Evolutionary conservation across 2,329 filamentous ascomycete genomes (phyloP).

Genomic region (Huntiella bhutanensis): DNA sequence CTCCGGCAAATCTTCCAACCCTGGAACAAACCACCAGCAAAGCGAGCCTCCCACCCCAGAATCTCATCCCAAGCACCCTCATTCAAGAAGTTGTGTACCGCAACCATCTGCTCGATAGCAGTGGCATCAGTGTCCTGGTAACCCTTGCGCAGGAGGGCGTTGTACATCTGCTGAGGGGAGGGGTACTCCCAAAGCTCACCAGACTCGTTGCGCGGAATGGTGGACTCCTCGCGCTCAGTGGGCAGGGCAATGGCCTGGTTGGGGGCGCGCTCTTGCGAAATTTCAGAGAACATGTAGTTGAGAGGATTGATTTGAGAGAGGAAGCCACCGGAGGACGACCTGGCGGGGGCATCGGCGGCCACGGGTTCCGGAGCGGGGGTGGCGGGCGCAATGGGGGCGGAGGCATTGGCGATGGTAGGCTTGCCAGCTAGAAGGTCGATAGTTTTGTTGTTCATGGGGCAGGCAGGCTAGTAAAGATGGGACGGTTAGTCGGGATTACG

Average conservation of each 20-base stretch:
- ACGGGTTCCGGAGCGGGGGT: conserved; percentile 30
- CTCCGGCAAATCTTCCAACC: conserved; percentile 58
- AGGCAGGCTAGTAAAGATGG: conserved; percentile 24
- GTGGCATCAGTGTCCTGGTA: conserved; percentile 87
- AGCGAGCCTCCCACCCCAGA: conserved; percentile 78
- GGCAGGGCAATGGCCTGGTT: conserved; percentile 59
- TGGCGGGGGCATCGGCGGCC: conserved; percentile 14
- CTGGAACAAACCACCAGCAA: conserved; percentile 49
- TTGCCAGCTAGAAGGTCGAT: conserved; percentile 25
- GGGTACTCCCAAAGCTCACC: conserved; percentile 91
- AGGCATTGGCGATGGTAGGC: conserved; percentile 16
- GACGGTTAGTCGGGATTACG: background rate
- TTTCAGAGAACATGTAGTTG: conserved; percentile 85
- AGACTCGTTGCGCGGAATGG: conserved; percentile 72
- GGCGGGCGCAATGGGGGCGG: conserved; percentile 16
- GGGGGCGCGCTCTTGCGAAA: conserved; percentile 61
- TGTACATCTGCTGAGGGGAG: conserved; percentile 98
- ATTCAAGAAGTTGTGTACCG: conserved; percentile 94
- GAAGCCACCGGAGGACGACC: conserved; percentile 18
- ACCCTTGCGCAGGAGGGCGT: conserved; percentile 86
- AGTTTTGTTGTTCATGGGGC: conserved; percentile 38
- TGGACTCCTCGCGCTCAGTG: conserved; percentile 63
- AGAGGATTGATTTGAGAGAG: conserved; percentile 45
- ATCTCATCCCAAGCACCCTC: conserved; percentile 96
- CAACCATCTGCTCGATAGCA: conserved; percentile 90